These are phyloP conservation scores for Chalaropsis thielavioides DNA, from an alignment of 2,329 filamentous ascomycete species.

Conservation along the genomic window DNA sequence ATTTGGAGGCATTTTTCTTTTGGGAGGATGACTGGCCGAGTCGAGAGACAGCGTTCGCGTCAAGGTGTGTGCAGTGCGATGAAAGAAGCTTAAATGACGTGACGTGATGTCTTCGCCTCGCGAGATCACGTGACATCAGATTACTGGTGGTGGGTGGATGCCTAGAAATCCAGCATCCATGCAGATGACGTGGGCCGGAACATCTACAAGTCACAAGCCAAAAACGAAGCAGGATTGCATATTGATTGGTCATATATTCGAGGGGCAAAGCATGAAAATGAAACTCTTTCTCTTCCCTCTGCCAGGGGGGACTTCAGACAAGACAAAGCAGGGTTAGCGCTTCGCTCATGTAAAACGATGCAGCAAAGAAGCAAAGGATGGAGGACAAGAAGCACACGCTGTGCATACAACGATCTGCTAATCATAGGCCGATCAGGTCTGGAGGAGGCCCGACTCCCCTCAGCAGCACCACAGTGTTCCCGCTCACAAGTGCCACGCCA, in stretches of 20 bases:
- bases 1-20: constrained; percentile 54
- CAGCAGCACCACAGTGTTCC: constrained; percentile 80
- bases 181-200: background rate
- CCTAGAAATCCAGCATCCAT: background rate
- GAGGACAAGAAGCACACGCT: background rate
- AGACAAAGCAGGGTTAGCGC: background rate
- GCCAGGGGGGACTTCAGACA: background rate
- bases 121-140: constrained; percentile 11
- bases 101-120: constrained; percentile 9
- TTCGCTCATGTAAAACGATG: background rate
- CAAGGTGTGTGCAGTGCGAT: background rate
- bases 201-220: background rate
- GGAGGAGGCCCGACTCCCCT: constrained; percentile 71
- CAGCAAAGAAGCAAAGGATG: background rate
- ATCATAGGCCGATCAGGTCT: constrained; percentile 48
- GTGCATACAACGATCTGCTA: background rate
- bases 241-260: background rate
- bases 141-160: background rate
- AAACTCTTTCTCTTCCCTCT: background rate
- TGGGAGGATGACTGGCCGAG: background rate
- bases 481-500: constrained; percentile 55
- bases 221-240: too few relatives aligned
- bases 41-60: background rate
- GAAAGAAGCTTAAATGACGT: background rate
- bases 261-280: background rate